Base-by-base conservation (phyloP, 768 basidiomycete species). In the Russula ochroleuca region DNA sequence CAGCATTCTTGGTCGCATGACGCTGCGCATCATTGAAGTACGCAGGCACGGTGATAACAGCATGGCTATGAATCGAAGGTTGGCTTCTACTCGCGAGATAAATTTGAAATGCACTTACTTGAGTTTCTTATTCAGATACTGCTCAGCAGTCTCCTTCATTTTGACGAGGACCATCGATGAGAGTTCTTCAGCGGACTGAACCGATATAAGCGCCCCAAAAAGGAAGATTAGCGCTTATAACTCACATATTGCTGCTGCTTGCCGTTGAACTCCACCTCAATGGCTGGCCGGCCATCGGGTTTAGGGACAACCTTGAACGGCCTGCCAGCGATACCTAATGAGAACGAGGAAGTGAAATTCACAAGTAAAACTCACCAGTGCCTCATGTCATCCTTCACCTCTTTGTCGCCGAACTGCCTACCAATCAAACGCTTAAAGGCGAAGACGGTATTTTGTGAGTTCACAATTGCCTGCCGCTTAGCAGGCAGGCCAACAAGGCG, bases 21-120 rank as follows among this genome's bases (percentile, higher is more conserved):
- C 97, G 88, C 76, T 99, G 97, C 21, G 97, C 95, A 73, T 99
- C 97, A 75, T 99, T 99, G 85, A 98, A 99, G 79, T 98, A 98
- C 0, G 96, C 95, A 0, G 96, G 97, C 35, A 98, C 96, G 15
- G 95, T 98, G 71, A 98, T 80, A 70, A 98, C 95, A 31, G 90
- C 90, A 59, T 92, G 86, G 70, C 88, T 91, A 61, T 45, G 56
- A 31, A 55, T 63, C 43, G n/a, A 58, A 63, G 70, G 65, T 65
- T 55, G 21, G 17, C 2, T 15, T 15, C 5, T 4, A 60, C 38
- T 3, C 9, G 9, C 38, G 4, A 31, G 35, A 35, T 9, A 23
- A 21, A 47, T 47, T 5, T 23, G 37, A 19, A 45, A 50, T 60
- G 45, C 69, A 86, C 94, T 79, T 81, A 95, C 90, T 90, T 95